Base-by-base conservation (phyloP, 345 rosid species). In the Odontarrhena argentea region DNA sequence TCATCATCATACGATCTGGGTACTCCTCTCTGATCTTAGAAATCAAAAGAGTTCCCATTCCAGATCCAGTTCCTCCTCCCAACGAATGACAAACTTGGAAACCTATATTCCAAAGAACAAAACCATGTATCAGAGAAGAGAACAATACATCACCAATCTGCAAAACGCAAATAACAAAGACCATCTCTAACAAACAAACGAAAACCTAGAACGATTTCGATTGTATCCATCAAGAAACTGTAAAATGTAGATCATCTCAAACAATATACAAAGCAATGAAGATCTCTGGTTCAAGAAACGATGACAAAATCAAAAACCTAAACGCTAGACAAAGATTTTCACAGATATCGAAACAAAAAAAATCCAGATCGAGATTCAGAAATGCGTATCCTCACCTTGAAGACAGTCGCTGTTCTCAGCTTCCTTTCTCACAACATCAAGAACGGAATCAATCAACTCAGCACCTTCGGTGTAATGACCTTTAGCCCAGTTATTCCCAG, bases 11-110 rank as follows among this genome's bases (percentile, higher is more conserved):
- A 58, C 79, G 79, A 11, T 76, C 79, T 34, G 79, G 79, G 55
- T 76, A 76, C 32, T 76, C 79, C 46, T 76, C 79, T 55, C 79
- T 76, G 0, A 76, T 76, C 69, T 76, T 76, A 6, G 79, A 76
- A 28, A 76, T 76, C 10, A 76, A 55, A 15, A 76, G 61, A n/a
- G 79, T 76, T 60, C 79, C 79, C 79, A 76, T 76, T 9, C 76
- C 79, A 76, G 79, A 76, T 49, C 76, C 76, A 67, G 79, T 76
- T 54, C 79, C 79, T 70, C 79, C 79, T 8, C 79, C 79, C 72
- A 76, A 61, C 2, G 79, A 76, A 61, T 76, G 79, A 34, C 79
- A 76, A 9, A 76, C 79, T 67, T 76, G 79, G 60, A 76, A 76
- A 65, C 79, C 79, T 76, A 63, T 10, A n/a, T 32, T 18, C 22